Evolutionary conservation across 345 rosid genomes (phyloP), one percentile per base, ranked within the genome.

Genomic region (Ailanthus altissimus): DNA sequence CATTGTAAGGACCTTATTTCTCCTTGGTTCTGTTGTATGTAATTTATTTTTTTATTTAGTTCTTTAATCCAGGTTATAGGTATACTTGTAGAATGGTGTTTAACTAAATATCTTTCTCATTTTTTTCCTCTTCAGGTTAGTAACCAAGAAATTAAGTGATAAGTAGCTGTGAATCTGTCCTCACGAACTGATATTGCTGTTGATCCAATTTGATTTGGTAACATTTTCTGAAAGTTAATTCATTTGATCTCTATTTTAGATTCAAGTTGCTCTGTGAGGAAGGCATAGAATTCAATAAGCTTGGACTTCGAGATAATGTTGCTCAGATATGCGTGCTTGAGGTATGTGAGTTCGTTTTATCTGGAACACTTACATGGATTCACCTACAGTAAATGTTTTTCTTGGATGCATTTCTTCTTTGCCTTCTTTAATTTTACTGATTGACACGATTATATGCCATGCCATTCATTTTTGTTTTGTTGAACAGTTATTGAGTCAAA

Each of bases 241-340:
- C 28, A 42, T 57, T n/a, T 80, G 45, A 63, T 73, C 42, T 79
- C 63, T 32, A 45, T 81, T 42, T 88, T 75, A 96, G 99, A 83
- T 92, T 96, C 89, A 96, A 93, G 87, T 82, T 96, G 86, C 87
- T 90, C 50, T 80, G 89, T 50, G 99, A 96, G 81, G 99, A 93
- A 85, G 82, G 85, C 83, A 89, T 93, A 51, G 91, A 93, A 78
- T 96, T 83, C 83, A 93, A 84, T 81, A 90, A 87, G 85, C 88
- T 88, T 84, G 93, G 94, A 75, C 94, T 96, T 57, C 91, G 99
- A 59, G 97, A 96, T 84, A 93, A 96, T 88, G 98, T 96, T 87
- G 98, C 97, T 78, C 99, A 96, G 87, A 92, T 93, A 85, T 96
- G 97, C 68, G 97, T 96, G 75, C 79, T 96, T 73, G 97, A 91